phyloP scores from a whole-genome alignment of 176 grass and related monocot species.

The Miscanthus lutarioriparius region DNA sequence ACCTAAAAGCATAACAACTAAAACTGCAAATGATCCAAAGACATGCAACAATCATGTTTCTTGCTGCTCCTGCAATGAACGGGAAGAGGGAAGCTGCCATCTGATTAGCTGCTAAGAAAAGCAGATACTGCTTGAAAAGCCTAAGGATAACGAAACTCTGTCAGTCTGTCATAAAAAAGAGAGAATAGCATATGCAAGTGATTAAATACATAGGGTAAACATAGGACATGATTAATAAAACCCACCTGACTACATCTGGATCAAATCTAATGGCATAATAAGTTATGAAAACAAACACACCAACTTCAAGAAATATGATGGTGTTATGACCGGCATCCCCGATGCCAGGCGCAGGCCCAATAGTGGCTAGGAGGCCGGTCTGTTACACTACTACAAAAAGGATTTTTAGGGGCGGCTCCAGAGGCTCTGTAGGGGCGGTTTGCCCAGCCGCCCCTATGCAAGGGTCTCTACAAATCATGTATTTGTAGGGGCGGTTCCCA shows the following conservation, averaged over 20 bases:
- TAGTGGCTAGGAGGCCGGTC: too few species aligned
- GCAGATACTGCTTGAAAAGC: slow-evolving; percentile 46
- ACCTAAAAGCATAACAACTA: slow-evolving; percentile 29
- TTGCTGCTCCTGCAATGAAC: slow-evolving; percentile 38
- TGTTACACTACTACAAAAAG: too few species aligned
- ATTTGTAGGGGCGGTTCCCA: too few species aligned
- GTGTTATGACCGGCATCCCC: too few species aligned
- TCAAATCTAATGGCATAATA: slow-evolving; percentile 22
- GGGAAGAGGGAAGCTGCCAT: slow-evolving; percentile 39
- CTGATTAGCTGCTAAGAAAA: slow-evolving; percentile 35
- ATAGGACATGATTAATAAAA: background rate
- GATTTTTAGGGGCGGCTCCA: too few species aligned
- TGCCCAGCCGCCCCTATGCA: too few species aligned
- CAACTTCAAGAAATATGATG: slow-evolving; percentile 20
- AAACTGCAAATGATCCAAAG: slow-evolving; percentile 32
- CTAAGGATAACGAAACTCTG: slow-evolving; percentile 1
- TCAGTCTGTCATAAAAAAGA: background rate
- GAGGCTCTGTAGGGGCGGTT: too few species aligned
- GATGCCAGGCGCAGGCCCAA: too few species aligned
- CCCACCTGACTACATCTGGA: slow-evolving; percentile 12
- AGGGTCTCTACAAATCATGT: too few species aligned
- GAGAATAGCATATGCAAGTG: background rate
- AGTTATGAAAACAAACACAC: slow-evolving; percentile 5
- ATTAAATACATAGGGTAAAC: background rate
- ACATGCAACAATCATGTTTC: slow-evolving; percentile 47